Percentiles rank a stretch among this genome's conserved stretches.
phyloP scores from a whole-genome alignment of 805 yeast genomes.

The Kodamaea leandrae region DNA sequence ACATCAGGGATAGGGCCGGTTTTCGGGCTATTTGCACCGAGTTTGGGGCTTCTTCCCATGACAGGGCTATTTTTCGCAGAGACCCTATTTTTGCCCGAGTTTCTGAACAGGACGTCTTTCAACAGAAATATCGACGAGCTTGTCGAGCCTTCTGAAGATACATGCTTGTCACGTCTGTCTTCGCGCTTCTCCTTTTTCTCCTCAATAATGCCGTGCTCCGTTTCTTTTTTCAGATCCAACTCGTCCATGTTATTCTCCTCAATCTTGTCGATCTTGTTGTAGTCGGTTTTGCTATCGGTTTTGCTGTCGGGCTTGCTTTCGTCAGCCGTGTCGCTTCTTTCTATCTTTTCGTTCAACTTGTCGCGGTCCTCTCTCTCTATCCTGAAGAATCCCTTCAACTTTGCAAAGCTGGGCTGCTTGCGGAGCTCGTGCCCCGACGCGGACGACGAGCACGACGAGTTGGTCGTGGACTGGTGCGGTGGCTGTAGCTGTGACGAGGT shows the following conservation, averaged over 20 bases:
- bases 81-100: too few relatives aligned
- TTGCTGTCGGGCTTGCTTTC: too few relatives aligned
- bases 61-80: not conserved
- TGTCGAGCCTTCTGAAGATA: too few relatives aligned
- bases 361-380: slow-evolving; percentile 1
- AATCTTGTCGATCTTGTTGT: too few relatives aligned
- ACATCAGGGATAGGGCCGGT: too few relatives aligned
- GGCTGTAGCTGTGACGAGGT: not conserved
- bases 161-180: not conserved
- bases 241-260: too few relatives aligned
- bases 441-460: slow-evolving; percentile 4
- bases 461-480: not conserved
- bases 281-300: too few relatives aligned
- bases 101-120: slow-evolving; percentile 2
- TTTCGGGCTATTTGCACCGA: too few relatives aligned
- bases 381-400: slow-evolving; percentile 29
- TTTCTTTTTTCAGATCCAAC: not conserved
- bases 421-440: slow-evolving; percentile 12
- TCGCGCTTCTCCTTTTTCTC: not conserved
- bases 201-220: not conserved
- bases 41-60: not conserved
- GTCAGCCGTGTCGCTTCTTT: not conserved
- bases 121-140: not conserved
- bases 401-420: slow-evolving; percentile 24
- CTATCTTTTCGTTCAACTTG: not conserved